Evolutionary conservation across 1,284 basidiomycete genomes (phyloP).

Genomic region (Xerocomus nothofagi): DNA sequence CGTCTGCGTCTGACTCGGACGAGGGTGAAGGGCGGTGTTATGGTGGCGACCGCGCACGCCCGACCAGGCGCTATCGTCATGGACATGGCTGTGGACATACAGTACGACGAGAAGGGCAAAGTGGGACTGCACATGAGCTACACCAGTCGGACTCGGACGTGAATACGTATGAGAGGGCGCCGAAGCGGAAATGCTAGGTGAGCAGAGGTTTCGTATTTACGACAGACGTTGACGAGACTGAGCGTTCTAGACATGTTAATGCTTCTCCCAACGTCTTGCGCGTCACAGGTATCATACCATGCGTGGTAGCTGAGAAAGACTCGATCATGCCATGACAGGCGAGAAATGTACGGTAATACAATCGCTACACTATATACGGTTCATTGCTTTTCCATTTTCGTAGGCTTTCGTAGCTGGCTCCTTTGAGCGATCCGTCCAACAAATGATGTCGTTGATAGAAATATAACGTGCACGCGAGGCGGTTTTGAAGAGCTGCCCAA

Average conservation of each 20-base stretch:
- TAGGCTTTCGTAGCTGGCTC: neutral
- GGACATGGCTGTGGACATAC: slow-evolving; percentile 4
- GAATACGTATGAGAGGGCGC: slow-evolving; percentile 28
- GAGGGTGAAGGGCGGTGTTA: slow-evolving; percentile 30
- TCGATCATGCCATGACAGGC: neutral
- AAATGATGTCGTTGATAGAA: neutral
- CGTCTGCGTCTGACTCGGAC: slow-evolving; percentile 32
- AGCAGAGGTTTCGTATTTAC: neutral
- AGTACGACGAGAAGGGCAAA: slow-evolving; percentile 7
- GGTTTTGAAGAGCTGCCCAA: neutral
- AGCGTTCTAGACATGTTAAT: neutral
- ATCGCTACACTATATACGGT: neutral
- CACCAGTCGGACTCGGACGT: slow-evolving; percentile 10
- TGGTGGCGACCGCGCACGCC: slow-evolving; percentile 16
- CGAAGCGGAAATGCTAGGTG: slow-evolving; percentile 21
- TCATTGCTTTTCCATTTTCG: neutral
- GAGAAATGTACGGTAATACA: neutral
- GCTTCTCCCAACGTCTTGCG: neutral
- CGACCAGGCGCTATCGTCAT: slow-evolving; percentile 8
- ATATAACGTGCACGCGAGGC: neutral
- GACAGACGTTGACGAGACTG: neutral
- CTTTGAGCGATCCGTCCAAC: neutral
- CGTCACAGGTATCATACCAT: neutral
- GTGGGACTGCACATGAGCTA: slow-evolving; percentile 16
- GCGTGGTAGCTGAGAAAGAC: neutral